These are phyloP conservation scores for Fusarium drepaniforme DNA, from an alignment of 2,329 filamentous ascomycete genomes.

Conservation along the genomic window DNA sequence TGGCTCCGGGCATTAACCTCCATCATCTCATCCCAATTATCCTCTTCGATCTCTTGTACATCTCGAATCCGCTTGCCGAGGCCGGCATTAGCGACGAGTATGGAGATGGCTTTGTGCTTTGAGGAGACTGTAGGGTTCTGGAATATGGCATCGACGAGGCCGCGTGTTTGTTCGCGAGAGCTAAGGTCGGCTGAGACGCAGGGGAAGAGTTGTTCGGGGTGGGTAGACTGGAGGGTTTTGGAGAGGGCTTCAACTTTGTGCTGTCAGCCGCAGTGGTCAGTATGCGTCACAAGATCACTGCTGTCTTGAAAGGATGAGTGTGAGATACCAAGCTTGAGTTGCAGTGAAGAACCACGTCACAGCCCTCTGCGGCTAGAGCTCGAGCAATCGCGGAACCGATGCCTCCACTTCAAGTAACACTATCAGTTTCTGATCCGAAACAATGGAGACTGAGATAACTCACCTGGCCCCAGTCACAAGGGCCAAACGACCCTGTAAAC, in stretches of 20 bases:
- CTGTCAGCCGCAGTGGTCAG: neutral
- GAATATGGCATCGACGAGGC: constrained; percentile 8
- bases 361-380: constrained; percentile 23
- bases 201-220: constrained; percentile 16
- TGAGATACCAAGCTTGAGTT: constrained; percentile 17
- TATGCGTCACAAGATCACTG: neutral
- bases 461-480: constrained; percentile 33
- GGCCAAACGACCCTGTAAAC: constrained; percentile 22
- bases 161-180: constrained; percentile 22
- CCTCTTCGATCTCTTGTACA: constrained; percentile 48
- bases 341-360: constrained; percentile 31
- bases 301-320: rapidly evolving
- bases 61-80: constrained; percentile 50
- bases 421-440: neutral
- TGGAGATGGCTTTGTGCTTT: constrained; percentile 41
- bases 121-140: neutral
- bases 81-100: constrained; percentile 50
- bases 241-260: constrained; percentile 25
- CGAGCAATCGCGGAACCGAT: constrained; percentile 27
- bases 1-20: constrained; percentile 51
- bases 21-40: constrained; percentile 52
- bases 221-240: neutral
- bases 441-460: too few relatives aligned
- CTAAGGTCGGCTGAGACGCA: constrained; percentile 25
- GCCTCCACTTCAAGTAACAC: constrained; percentile 4